Evolutionary conservation across 768 basidiomycete species (phyloP), one percentile per base, ranked within the genome.

Genomic region (Lactifluus pinguis): DNA sequence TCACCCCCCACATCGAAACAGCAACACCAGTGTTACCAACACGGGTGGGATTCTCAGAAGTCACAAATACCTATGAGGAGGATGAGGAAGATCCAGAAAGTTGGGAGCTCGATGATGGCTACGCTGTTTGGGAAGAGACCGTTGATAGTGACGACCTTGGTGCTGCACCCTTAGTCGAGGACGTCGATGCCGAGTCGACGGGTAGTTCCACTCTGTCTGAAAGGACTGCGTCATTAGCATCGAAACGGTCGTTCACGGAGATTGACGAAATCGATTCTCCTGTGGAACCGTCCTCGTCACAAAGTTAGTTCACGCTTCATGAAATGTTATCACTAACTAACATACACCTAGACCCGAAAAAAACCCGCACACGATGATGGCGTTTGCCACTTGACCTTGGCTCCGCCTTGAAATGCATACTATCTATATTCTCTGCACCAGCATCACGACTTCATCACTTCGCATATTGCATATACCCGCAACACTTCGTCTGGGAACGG

Each of bases 91-190:
- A 62, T 19, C 45, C 57, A 41, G 61, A 62, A 25, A 50, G 32
- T 54, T 62, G 61, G 61, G 61, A 62, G 13, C 61, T 62, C 42
- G 61, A 62, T 53, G 61, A 62, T 9, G 52, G 56, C 52, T 41
- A 54, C 32, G 52, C n/a, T 29, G 47, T 19, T n/a, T 58, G 61
- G 56, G 61, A 62, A 6, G 61, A 54, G 13, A 15, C 52, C 11
- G 21, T 53, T 17, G 61, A 53, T 19, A 57, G 56, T 32, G 56
- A 62, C 32, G 57, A 62, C 25, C 34, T 58, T 6, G 57, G 58
- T 53, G 14, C 34, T 19, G 61, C 30, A 6, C 34, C 53, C 21
- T 47, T 47, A 10, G 56, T 42, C n/a, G 61, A 21, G 29, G 61
- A 58, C 19, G 52, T 32, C 30, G 61, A 62, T 39, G 58, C 61